Base-by-base conservation (phyloP, 2,329 filamentous ascomycete species). In the Penicillium sumatraense region DNA sequence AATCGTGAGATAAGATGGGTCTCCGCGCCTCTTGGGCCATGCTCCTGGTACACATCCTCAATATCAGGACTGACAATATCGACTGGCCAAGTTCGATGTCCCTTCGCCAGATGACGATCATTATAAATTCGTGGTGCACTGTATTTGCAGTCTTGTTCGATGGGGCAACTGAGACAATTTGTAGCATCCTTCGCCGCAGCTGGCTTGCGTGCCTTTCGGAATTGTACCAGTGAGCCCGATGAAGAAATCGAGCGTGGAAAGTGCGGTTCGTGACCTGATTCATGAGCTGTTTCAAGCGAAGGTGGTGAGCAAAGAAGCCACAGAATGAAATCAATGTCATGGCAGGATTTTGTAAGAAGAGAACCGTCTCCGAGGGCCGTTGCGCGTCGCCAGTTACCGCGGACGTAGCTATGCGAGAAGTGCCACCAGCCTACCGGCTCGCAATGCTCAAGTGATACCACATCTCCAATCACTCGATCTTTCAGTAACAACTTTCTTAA, bases 371-470 rank as follows among this genome's bases (percentile, higher is more conserved):
- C n/a, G 83, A 87, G 5, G 79, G 88, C 20, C 0, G 86, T 88
- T 62, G 91, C 86, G 59, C 90, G 90, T 5, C 93, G 86, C 95
- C 95, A 98, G 75, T 98, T 97, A 14, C 95, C 95, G 42, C 86
- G 85, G 31, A 98, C 93, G 65, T 93, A 96, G 38, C 88, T 91
- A 72, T 96, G 93, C 0, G 89, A 82, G 71, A 96, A 98, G 72
- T 98, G 95, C 91, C 92, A 98, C 87, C 89, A 96, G 1, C 95
- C 95, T 0, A 99, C 88, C 0, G 95, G 95, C 72, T 98, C 95
- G 0, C 91, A 95, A 74, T 98, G 95, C 60, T 96, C 90, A 35
- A 96, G 82, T 35, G 89, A 93, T 49, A 96, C 79, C 26, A 97
- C 80, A 51, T 97, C 89, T 6, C 95, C 95, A 67, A 99, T 88